Percentiles rank a stretch among this genome's conserved stretches.
Conservation (phyloP, 495 filamentous ascomycete genomes). For the Hypoxylon cercidicola region DNA sequence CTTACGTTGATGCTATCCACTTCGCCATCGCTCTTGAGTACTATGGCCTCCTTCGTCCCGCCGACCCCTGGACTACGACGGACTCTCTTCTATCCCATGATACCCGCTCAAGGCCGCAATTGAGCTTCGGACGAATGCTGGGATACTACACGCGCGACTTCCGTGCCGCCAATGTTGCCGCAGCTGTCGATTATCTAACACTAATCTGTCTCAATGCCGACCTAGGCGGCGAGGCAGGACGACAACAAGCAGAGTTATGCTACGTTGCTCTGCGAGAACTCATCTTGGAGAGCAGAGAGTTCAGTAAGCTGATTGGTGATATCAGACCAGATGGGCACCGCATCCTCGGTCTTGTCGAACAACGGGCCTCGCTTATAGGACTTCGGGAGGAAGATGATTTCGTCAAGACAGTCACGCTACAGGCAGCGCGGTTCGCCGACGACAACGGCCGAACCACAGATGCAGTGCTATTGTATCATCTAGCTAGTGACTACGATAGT, state of each 20-base stretch:
- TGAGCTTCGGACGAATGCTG: conserved; percentile 93
- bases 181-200: conserved; percentile 92
- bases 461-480: conserved; percentile 91
- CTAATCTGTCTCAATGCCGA: conserved; percentile 94
- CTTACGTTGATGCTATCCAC: conserved; percentile 92
- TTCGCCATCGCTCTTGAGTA: conserved; percentile 90
- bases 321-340: conserved; percentile 82
- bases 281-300: conserved; percentile 92
- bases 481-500: conserved; percentile 92
- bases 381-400: conserved; percentile 83
- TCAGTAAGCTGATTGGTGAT: conserved; percentile 92
- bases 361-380: conserved; percentile 85
- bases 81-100: conserved; percentile 75
- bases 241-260: conserved; percentile 81
- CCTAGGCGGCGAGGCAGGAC: conserved; percentile 75
- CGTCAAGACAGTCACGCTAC: conserved; percentile 83
- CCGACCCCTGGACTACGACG: conserved; percentile 72
- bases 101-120: conserved; percentile 82
- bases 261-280: conserved; percentile 96
- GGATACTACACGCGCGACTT: conserved; percentile 97
- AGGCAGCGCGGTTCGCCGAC: conserved; percentile 90
- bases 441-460: conserved; percentile 93
- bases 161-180: conserved; percentile 83
- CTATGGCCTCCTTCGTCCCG: conserved; percentile 89
- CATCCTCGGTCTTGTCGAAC: conserved; percentile 86